Percentiles rank a stretch among this genome's conserved stretches.
These are phyloP conservation scores for Neurospora sp. DNA, from an alignment of 495 filamentous ascomycete species.

Conservation along the genomic window DNA sequence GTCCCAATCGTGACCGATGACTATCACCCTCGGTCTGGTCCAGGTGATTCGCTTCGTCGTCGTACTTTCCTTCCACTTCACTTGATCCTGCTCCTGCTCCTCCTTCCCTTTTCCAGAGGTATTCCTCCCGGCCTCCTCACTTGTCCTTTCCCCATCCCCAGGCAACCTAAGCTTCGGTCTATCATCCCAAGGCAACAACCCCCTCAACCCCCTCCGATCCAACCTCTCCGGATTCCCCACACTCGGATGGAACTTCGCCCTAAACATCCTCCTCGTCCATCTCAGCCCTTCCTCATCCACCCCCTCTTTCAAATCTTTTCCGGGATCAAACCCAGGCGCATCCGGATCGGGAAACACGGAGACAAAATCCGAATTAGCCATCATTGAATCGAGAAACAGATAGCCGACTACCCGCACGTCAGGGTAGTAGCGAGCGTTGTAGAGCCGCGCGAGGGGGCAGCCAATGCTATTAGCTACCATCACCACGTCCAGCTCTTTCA, in stretches of 20 bases:
- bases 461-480: constrained; percentile 52
- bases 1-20: constrained; percentile 53
- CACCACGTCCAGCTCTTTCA: constrained; percentile 21
- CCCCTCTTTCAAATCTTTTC: constrained; percentile 26
- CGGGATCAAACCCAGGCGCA: constrained; percentile 33
- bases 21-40: constrained; percentile 33
- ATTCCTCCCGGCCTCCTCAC: background rate
- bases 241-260: constrained; percentile 39
- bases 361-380: constrained; percentile 51
- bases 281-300: constrained; percentile 37
- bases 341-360: constrained; percentile 53
- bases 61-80: background rate
- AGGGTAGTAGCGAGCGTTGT: constrained; percentile 35
- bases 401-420: constrained; percentile 27
- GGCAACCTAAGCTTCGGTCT: constrained; percentile 22
- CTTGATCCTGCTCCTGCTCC: background rate
- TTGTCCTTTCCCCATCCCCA: constrained; percentile 22
- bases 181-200: too few species aligned
- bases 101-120: too few species aligned
- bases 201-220: constrained; percentile 38
- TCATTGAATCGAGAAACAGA: constrained; percentile 51
- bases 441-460: constrained; percentile 48
- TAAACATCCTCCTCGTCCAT: constrained; percentile 30
- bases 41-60: background rate
- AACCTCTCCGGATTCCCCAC: constrained; percentile 48